Evolutionary conservation across 805 yeast species (phyloP), one percentile per base, ranked within the genome.

Genomic region (Zygotorulaspora danielsina): DNA sequence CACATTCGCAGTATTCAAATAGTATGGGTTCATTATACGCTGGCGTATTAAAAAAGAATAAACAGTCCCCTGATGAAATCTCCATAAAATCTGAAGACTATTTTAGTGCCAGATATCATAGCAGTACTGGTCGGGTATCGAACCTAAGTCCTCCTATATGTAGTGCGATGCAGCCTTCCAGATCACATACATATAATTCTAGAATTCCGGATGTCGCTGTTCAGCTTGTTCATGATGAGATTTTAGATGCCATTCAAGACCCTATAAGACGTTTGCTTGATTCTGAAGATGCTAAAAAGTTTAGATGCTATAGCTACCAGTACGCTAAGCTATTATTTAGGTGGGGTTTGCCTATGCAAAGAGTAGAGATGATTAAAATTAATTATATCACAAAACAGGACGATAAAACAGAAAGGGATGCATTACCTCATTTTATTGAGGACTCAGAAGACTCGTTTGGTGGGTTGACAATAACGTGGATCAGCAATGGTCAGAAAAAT

Each of bases 271-370:
- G 57, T 1, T 36, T 64, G 16, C 30, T 61, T 36, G 53, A 57
- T 42, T 36, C 50, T 19, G 37, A 41, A 27, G 59, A 58, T 34
- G 48, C 53, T 12, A 25, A 28, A 2, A 57, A 50, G 55, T 68
- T 51, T 32, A 46, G 55, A 25, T 46, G 48, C 1, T 69, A 67
- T 74, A 76, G 96, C 27, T 70, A 73, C 15, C 81, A 79, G 49
- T 89, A 90, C 59, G 88, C 96, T 0, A 75, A 81, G 13, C 71
- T 89, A 55, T 66, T 89, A 10, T 84, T 75, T 53, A 61, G 73
- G 22, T 90, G 97, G 97, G 94, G 93, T 0, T 67, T 88, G 13
- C 84, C 88, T 0, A 72, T 84, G n/a, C 77, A 81, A 47, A 64
- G 96, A 30, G 78, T 85, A 19, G 89, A 89, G 53, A 74, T 89